Conservation (phyloP, 345 rosid species). For the Laguncularia racemosa region DNA sequence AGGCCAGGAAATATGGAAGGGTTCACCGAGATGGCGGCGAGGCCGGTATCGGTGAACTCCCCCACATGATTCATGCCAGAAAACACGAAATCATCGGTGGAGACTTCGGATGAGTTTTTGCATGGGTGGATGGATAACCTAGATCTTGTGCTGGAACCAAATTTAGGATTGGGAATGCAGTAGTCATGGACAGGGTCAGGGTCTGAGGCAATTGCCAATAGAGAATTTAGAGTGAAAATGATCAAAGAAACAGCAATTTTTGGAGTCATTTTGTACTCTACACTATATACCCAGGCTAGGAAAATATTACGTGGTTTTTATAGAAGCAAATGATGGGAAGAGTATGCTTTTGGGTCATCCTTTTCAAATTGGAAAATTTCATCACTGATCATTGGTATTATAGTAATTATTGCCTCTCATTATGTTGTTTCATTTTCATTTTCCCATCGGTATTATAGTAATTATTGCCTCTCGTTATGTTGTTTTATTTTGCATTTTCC, state of each 20-base stretch:
- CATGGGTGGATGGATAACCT: conserved; percentile 3
- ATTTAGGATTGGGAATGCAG: conserved; percentile 12
- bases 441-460: too few relatives aligned
- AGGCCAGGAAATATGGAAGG: conserved; percentile 13
- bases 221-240: conserved; percentile 3
- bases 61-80: conserved; percentile 6
- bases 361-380: too few relatives aligned
- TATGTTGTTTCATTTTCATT: too few relatives aligned
- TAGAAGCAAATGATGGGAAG: not conserved
- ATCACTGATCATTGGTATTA: too few relatives aligned
- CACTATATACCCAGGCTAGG: not conserved
- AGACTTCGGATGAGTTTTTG: conserved; percentile 14
- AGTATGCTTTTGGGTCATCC: too few relatives aligned
- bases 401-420: too few relatives aligned
- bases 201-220: conserved; percentile 9
- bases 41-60: conserved; percentile 13
- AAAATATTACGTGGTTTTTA: not conserved
- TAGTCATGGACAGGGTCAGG: conserved; percentile 16
- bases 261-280: conserved; percentile 4
- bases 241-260: not conserved
- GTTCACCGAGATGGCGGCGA: conserved; percentile 9
- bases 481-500: too few relatives aligned
- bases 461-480: too few relatives aligned
- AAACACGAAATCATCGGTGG: conserved; percentile 13
- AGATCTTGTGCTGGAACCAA: not conserved